Base-by-base conservation (phyloP, 1,284 basidiomycete genomes). In the Ustilago loliicola region DNA sequence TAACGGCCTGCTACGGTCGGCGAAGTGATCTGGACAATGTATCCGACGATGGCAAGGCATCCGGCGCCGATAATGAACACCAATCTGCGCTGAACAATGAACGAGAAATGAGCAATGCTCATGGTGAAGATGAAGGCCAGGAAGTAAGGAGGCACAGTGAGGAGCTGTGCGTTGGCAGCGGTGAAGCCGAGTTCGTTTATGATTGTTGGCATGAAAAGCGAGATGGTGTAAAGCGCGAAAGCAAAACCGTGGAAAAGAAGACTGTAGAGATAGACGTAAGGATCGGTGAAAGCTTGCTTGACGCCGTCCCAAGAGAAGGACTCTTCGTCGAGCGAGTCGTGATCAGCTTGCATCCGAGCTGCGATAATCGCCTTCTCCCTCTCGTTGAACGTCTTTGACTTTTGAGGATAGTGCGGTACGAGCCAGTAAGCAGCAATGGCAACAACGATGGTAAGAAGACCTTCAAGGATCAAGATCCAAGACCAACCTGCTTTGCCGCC, bases 171-270 rank as follows among this genome's bases (percentile, higher is more conserved):
- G 80, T 91, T 87, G 89, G 90, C 91, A 19, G 88, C 88, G 25
- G 88, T 83, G 73, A 89, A 91, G 6, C 91, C 90, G 15, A 91
- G 88, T 2, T 87, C 88, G 15, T 88, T 87, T 66, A 92, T 91
- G 73, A 92, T 91, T 0, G 90, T 90, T 19, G 72, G 72, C 55
- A 84, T 63, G 61, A 78, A 81, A 45, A 80, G 70, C 27, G 76
- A 79, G 59, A 79, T 65, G 13, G 79, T 74, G 66, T 83, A 84
- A 15, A 85, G 76, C 0, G 79, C 61, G 34, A 85, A 86, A 25
- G 91, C 89, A 77, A 90, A 91, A 1, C 90, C 90, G 74, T 92
- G 91, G 87, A 91, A 92, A 17, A 92, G 87, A 40, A 92, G 80
- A 0, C 90, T 59, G 86, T 92, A 93, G 40, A 87, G 89, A 89